Evolutionary conservation across 2,329 filamentous ascomycete genomes (phyloP).

Genomic region (Ascochyta rabiei): DNA sequence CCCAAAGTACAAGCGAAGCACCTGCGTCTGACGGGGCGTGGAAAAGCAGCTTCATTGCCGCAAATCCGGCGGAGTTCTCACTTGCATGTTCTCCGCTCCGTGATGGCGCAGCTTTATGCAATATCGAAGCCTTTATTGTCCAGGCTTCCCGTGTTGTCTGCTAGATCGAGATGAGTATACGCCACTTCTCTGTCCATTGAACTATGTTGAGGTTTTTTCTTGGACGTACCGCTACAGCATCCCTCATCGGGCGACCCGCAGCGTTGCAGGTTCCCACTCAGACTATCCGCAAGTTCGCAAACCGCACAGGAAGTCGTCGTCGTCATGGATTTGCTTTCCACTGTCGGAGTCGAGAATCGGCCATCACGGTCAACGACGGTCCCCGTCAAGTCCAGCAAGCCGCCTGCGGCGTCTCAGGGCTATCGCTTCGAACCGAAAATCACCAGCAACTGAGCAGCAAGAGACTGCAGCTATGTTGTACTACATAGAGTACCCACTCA

Average conservation of each 20-base stretch:
- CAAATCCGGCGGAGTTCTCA: not conserved
- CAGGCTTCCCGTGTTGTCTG: conserved; percentile 6
- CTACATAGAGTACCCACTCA: conserved; percentile 6
- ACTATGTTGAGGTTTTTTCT: conserved; percentile 18
- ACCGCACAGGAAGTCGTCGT: not conserved
- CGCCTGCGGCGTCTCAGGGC: not conserved
- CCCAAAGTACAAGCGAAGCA: not conserved
- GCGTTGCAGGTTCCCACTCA: conserved; percentile 1
- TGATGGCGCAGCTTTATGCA: conserved; percentile 10
- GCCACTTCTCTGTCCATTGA: conserved; percentile 7
- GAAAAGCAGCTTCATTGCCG: not conserved
- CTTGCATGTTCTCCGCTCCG: conserved; percentile 8
- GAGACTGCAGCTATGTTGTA: conserved; percentile 10
- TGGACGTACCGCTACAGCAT: conserved; percentile 12
- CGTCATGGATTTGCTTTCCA: conserved; percentile 1
- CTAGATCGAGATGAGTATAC: conserved; percentile 11
- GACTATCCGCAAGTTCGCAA: conserved; percentile 1
- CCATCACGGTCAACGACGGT: not conserved
- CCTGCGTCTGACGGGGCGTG: not conserved
- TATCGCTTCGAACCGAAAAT: not conserved
- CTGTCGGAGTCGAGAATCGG: not conserved
- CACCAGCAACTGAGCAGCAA: not conserved
- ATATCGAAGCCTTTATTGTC: conserved; percentile 4
- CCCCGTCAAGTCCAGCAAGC: not conserved
- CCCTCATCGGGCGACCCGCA: conserved; percentile 14